phyloP scores from a whole-genome alignment of 306 rosid species.

The Carpinus viminea region DNA sequence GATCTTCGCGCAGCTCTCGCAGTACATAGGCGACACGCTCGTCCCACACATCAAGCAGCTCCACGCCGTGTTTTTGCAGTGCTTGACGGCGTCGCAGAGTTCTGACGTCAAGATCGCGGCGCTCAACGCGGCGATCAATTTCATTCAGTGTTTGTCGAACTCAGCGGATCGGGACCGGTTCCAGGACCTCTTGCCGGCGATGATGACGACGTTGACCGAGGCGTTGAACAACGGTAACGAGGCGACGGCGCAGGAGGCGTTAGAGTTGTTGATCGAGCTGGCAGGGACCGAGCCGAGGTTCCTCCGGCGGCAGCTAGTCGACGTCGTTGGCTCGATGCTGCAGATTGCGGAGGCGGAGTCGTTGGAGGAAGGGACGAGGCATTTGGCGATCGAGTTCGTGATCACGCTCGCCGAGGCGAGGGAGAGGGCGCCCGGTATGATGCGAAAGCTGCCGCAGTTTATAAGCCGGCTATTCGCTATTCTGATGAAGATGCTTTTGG shows the following conservation, averaged over 20 bases:
- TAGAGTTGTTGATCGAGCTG: conserved; percentile 82
- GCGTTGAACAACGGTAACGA: conserved; percentile 84
- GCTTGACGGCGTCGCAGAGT: conserved; percentile 47
- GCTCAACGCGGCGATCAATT: conserved; percentile 84
- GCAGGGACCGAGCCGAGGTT: conserved; percentile 94
- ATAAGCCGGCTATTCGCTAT: conserved; percentile 83
- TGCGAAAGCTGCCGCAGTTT: conserved; percentile 95
- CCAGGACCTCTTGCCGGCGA: conserved; percentile 89
- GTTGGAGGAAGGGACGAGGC: conserved; percentile 86
- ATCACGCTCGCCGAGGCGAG: conserved; percentile 94
- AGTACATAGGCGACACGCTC: conserved; percentile 81
- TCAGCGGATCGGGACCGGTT: conserved; percentile 82
- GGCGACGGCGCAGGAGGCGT: conserved; percentile 91
- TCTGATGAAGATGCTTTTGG: conserved; percentile 82
- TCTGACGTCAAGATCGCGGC: conserved; percentile 86
- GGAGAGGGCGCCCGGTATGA: conserved; percentile 95
- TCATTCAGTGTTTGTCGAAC: conserved; percentile 79
- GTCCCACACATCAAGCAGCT: conserved; percentile 77
- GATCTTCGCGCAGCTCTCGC: conserved; percentile 89
- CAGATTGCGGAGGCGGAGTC: conserved; percentile 92
- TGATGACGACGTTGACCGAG: conserved; percentile 88
- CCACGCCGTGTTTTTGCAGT: conserved; percentile 76
- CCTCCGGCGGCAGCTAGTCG: conserved; percentile 77
- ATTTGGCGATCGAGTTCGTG: conserved; percentile 91
- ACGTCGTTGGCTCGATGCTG: conserved; percentile 87